A percentile compares a stretch with the other conserved stretches of the same genome.
Conservation (phyloP, 164 flowering plant species). For the Liquidambar formosana region DNA sequence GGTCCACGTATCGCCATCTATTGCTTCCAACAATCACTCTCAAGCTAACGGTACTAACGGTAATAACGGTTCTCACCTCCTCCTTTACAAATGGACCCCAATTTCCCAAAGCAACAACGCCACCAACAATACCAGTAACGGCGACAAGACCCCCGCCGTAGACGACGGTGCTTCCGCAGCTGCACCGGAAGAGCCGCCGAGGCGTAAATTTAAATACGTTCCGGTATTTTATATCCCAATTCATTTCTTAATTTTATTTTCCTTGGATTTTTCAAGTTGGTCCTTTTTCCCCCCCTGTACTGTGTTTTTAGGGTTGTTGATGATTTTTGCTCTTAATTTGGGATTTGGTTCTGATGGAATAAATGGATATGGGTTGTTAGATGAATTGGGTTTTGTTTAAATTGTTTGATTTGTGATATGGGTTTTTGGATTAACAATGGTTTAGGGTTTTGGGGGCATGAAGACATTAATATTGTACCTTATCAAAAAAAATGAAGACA, state of each 20-base stretch:
- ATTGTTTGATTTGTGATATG: neutral
- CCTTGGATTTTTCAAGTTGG: neutral
- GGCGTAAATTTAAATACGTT: constrained; percentile 69
- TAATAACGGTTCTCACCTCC: constrained; percentile 61
- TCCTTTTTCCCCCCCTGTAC: neutral
- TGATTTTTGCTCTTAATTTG: neutral
- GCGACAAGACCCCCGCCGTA: constrained; percentile 27
- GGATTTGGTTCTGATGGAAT: neutral
- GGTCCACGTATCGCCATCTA: constrained; percentile 66
- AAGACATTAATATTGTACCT: too few species aligned
- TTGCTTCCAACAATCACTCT: constrained; percentile 15
- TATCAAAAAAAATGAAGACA: too few species aligned
- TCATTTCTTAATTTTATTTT: neutral
- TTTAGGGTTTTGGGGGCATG: constrained; percentile 11
- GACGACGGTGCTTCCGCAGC: constrained; percentile 28
- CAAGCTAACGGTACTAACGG: constrained; percentile 33
- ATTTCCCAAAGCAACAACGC: constrained; percentile 36
- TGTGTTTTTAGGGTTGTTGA: constrained; percentile 9
- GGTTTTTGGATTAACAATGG: neutral
- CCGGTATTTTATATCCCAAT: constrained; percentile 59
- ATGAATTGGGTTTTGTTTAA: neutral
- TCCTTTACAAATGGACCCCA: constrained; percentile 91
- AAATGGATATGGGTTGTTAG: neutral
- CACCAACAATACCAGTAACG: constrained; percentile 19
- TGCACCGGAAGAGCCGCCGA: constrained; percentile 58